phyloP scores from a whole-genome alignment of 371 early-diverging fungal species.

The Dentiscutata heterogama region DNA sequence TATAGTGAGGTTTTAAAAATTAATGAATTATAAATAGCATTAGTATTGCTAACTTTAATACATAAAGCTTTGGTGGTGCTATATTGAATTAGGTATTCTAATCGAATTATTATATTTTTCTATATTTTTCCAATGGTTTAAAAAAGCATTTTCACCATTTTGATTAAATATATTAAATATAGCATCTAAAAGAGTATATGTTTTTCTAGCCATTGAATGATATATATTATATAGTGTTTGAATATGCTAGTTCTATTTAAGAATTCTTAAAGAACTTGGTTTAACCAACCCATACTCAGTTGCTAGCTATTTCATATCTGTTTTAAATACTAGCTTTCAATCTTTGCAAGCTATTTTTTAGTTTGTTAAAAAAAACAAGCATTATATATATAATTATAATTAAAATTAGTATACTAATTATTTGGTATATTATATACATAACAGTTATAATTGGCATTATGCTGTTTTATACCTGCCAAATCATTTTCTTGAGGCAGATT shows the following conservation, averaged over 20 bases:
- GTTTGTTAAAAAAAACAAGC: not conserved
- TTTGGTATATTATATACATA: not conserved
- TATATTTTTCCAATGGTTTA: not conserved
- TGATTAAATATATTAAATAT: not conserved
- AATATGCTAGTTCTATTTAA: not conserved
- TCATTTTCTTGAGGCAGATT: not conserved
- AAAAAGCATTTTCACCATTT: not conserved
- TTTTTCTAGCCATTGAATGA: constrained; percentile 8
- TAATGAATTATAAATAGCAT: not conserved
- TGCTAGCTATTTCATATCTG: not conserved
- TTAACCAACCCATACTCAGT: not conserved
- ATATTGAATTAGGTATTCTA: not conserved
- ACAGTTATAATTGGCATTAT: not conserved
- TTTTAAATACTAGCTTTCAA: not conserved
- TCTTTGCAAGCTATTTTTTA: not conserved
- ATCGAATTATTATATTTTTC: not conserved
- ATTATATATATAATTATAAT: not conserved
- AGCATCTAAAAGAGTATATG: not conserved
- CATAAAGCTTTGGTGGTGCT: not conserved
- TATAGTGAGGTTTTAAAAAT: not conserved
- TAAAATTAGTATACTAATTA: not conserved
- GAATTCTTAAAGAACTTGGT: not conserved
- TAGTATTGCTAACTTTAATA: not conserved
- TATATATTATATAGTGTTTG: constrained; percentile 13
- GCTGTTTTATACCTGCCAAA: not conserved